Percentiles rank a stretch among this genome's conserved stretches.
These are phyloP conservation scores for Mycena sanguinolenta DNA, from an alignment of 768 basidiomycete species.

Conservation along the genomic window DNA sequence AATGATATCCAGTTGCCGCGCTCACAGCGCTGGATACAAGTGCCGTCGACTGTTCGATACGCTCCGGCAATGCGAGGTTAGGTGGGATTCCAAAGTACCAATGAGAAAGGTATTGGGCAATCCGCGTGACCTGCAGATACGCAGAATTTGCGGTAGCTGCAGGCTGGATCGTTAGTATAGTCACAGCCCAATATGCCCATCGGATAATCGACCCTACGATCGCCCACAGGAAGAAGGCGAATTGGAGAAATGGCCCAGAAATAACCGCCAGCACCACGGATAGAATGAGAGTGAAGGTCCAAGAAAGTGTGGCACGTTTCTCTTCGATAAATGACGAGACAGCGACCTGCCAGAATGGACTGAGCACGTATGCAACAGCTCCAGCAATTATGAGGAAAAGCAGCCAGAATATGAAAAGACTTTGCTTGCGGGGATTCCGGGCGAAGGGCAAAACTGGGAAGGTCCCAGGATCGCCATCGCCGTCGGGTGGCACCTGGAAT, in stretches of 20 bases:
- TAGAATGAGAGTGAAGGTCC: slow-evolving; percentile 22
- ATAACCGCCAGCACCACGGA: slow-evolving; percentile 23
- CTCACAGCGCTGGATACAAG: slow-evolving; percentile 17
- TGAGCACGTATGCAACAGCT: slow-evolving; percentile 12
- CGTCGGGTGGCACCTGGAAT: slow-evolving; percentile 27
- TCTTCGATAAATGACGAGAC: slow-evolving; percentile 17
- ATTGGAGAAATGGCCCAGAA: slow-evolving; percentile 17
- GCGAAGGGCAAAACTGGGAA: slow-evolving; percentile 29
- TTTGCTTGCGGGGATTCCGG: slow-evolving; percentile 26
- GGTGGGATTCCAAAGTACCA: slow-evolving; percentile 17
- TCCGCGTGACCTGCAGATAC: slow-evolving; percentile 4
- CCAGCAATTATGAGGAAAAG: slow-evolving; percentile 16
- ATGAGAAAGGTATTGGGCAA: slow-evolving; percentile 17
- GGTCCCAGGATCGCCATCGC: slow-evolving; percentile 25
- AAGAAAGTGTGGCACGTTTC: slow-evolving; percentile 20
- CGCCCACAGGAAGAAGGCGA: slow-evolving; percentile 14
- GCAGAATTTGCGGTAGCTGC: neutral
- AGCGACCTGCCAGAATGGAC: slow-evolving; percentile 17
- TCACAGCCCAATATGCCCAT: slow-evolving; percentile 6
- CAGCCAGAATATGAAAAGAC: slow-evolving; percentile 34
- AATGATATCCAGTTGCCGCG: slow-evolving; percentile 26
- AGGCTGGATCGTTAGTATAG: slow-evolving; percentile 13
- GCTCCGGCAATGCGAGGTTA: slow-evolving; percentile 5
- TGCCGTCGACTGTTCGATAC: slow-evolving; percentile 10
- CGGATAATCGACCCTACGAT: neutral